Evolutionary conservation across 2,329 filamentous ascomycete genomes (phyloP).

Genomic region (Cladorrhinum sp.): DNA sequence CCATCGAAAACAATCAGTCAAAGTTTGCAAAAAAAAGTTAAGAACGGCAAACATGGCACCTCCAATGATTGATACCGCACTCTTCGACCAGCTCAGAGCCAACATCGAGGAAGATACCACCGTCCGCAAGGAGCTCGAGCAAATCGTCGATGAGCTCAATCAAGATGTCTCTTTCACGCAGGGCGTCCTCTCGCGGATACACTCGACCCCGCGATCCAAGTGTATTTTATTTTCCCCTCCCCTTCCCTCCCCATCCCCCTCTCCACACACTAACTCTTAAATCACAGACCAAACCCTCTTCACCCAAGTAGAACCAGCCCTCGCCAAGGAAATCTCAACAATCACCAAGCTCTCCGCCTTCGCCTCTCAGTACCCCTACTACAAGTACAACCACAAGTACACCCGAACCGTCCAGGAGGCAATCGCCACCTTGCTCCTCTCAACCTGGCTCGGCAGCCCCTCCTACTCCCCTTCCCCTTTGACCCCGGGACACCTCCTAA

Average conservation of each 20-base stretch:
- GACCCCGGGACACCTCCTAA: slow-evolving; percentile 1
- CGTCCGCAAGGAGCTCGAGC: slow-evolving; percentile 78
- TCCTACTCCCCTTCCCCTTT: neutral
- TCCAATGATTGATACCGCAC: slow-evolving; percentile 69
- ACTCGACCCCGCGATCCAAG: slow-evolving; percentile 71
- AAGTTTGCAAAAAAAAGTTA: neutral
- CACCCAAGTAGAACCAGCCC: slow-evolving; percentile 65
- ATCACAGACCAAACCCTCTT: slow-evolving; percentile 65
- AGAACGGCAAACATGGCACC: slow-evolving; percentile 20
- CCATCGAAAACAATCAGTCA: neutral
- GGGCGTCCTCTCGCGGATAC: slow-evolving; percentile 81
- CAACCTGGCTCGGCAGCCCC: slow-evolving; percentile 67
- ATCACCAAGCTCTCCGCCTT: slow-evolving; percentile 67
- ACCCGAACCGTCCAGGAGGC: slow-evolving; percentile 78
- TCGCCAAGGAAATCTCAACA: slow-evolving; percentile 69
- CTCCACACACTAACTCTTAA: neutral
- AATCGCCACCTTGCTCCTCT: slow-evolving; percentile 55
- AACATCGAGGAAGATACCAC: slow-evolving; percentile 85
- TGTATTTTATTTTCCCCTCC: slow-evolving; percentile 31
- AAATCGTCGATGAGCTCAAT: slow-evolving; percentile 78
- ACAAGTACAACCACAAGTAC: slow-evolving; percentile 94
- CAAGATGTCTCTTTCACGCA: slow-evolving; percentile 78
- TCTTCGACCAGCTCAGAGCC: slow-evolving; percentile 83
- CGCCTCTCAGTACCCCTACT: slow-evolving; percentile 88
- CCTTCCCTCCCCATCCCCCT: neutral